Conservation (phyloP, 2,329 filamentous ascomycete genomes). For the Hyphodiscus sp. region DNA sequence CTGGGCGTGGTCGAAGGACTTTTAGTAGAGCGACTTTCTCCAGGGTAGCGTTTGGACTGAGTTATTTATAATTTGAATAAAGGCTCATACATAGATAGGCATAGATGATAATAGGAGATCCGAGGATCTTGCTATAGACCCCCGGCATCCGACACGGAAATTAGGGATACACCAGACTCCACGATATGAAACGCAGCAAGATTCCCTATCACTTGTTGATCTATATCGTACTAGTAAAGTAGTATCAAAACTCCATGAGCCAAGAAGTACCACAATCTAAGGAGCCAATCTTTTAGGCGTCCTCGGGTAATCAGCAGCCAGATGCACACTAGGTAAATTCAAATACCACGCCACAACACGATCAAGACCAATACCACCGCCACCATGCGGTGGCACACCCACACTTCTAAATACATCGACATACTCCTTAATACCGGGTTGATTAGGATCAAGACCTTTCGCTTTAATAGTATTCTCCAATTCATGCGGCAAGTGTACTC, state of each 20-base stretch:
- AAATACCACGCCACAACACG: constrained; percentile 68
- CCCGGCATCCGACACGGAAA: too few species aligned
- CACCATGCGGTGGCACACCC: constrained; percentile 84
- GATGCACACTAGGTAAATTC: constrained; percentile 51
- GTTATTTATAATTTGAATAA: too few species aligned
- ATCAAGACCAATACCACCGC: constrained; percentile 84
- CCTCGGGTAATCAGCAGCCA: constrained; percentile 51
- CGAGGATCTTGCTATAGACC: too few species aligned
- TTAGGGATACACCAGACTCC: too few species aligned
- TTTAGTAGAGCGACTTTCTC: too few species aligned
- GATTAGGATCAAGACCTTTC: constrained; percentile 74
- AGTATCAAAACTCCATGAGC: not conserved
- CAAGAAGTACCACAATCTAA: constrained; percentile 24
- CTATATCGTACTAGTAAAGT: not conserved
- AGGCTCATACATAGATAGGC: too few species aligned
- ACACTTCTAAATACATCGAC: constrained; percentile 74
- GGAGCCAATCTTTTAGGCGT: constrained; percentile 54
- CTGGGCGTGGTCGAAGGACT: too few species aligned
- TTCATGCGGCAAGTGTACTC: constrained; percentile 73
- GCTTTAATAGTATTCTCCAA: constrained; percentile 71
- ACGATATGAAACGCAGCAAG: too few species aligned
- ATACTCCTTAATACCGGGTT: constrained; percentile 78
- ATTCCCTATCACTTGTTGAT: too few species aligned
- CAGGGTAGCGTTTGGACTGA: too few species aligned
- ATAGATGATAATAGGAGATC: too few species aligned